Percentiles rank a stretch among this genome's conserved stretches.
Conservation (phyloP, 768 basidiomycete species). For the Pleurotus djamor region DNA sequence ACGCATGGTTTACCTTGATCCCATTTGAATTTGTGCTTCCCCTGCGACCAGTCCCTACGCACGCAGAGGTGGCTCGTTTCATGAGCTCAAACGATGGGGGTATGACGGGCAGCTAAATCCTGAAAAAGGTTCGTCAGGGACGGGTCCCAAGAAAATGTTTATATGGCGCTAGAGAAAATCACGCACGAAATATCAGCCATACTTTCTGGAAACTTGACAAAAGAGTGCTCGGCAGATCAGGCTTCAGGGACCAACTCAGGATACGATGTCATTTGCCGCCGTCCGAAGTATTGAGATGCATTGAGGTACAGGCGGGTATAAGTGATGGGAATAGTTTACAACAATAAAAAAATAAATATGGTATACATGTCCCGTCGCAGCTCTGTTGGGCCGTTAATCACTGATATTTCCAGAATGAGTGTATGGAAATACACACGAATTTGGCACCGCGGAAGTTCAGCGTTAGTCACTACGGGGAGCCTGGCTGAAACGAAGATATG, state of each 20-base stretch:
- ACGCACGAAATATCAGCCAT: conserved; percentile 1
- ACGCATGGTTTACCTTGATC: conserved; percentile 1
- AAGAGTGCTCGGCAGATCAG: conserved; percentile 4
- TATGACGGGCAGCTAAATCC: neutral
- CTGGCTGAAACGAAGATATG: conserved; percentile 14
- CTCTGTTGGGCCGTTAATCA: conserved; percentile 1
- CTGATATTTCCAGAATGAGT: neutral
- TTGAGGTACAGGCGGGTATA: conserved; percentile 3
- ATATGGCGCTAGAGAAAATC: conserved; percentile 7
- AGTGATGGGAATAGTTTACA: conserved; percentile 6
- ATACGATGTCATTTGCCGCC: neutral
- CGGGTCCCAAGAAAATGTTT: conserved; percentile 3
- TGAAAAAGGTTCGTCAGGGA: conserved; percentile 6
- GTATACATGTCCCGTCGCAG: conserved; percentile 1
- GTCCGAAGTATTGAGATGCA: conserved; percentile 2
- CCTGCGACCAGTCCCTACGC: neutral
- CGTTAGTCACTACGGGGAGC: neutral
- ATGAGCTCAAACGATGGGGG: neutral
- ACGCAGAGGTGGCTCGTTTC: neutral
- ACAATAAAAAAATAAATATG: conserved; percentile 6
- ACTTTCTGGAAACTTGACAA: conserved; percentile 9
- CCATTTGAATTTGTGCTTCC: neutral
- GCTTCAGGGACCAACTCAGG: conserved; percentile 3
- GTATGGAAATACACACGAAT: neutral
- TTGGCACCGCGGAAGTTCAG: neutral